Evolutionary conservation across 2,329 filamentous ascomycete species (phyloP).

Genomic region (Fusarium kyushuense): DNA sequence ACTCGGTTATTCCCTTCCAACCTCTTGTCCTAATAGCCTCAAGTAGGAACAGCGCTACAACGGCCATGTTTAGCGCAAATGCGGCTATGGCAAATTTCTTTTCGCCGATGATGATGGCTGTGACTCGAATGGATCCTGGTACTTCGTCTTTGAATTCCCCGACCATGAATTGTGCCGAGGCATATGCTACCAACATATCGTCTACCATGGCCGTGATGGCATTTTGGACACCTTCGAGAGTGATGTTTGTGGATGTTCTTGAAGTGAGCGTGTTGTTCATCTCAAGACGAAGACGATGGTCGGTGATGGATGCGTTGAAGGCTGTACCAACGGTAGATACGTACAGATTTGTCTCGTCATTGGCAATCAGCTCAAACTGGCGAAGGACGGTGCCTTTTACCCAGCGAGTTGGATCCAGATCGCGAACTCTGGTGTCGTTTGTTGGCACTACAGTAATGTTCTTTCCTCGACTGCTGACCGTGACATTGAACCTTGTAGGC

Average conservation of each 20-base stretch:
- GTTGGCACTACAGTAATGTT: slow-evolving; percentile 24
- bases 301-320: slow-evolving; percentile 50
- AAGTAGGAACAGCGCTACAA: slow-evolving; percentile 10
- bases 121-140: neutral
- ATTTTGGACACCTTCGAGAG: slow-evolving; percentile 3
- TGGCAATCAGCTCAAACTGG: slow-evolving; percentile 53
- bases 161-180: slow-evolving; percentile 11
- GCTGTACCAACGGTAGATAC: slow-evolving; percentile 53
- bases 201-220: neutral
- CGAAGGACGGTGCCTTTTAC: slow-evolving; percentile 42
- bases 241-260: neutral
- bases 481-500: slow-evolving; percentile 18
- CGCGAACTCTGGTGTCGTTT: slow-evolving; percentile 2
- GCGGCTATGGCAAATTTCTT: slow-evolving; percentile 21
- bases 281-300: slow-evolving; percentile 17
- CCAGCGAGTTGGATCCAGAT: slow-evolving; percentile 20
- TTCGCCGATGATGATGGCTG: slow-evolving; percentile 17
- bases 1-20: slow-evolving; percentile 32
- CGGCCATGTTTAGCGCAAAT: slow-evolving; percentile 14
- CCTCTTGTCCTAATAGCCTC: slow-evolving; percentile 32
- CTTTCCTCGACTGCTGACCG: slow-evolving; percentile 3
- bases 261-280: slow-evolving; percentile 11
- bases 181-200: slow-evolving; percentile 3
- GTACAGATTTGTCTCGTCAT: slow-evolving; percentile 54
- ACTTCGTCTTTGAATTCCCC: neutral